These are phyloP conservation scores for Guadua angustifolia DNA, from an alignment of 176 grass and related monocot species.

Conservation along the genomic window DNA sequence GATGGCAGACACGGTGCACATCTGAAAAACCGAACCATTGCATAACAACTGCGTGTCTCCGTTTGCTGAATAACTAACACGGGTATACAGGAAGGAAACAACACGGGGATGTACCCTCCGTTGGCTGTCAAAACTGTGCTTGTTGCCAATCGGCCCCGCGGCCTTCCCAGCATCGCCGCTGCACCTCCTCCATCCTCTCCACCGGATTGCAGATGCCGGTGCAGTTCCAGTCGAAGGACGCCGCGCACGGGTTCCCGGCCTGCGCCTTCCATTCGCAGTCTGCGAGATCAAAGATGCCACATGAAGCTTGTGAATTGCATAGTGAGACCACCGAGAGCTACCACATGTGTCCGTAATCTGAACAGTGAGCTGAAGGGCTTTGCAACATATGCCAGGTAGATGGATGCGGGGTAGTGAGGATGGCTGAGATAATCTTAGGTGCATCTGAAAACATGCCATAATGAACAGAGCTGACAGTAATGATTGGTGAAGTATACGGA, in stretches of 20 bases:
- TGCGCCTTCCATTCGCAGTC: constrained; percentile 87
- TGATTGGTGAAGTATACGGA: constrained; percentile 8
- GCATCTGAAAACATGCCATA: constrained; percentile 25
- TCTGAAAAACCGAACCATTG: constrained; percentile 35
- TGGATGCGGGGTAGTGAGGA: neutral
- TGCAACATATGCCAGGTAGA: constrained; percentile 20
- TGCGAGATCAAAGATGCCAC: constrained; percentile 40
- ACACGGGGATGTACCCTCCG: neutral
- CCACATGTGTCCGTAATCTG: neutral
- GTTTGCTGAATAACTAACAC: constrained; percentile 20
- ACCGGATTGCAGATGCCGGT: constrained; percentile 75
- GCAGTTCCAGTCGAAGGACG: constrained; percentile 85
- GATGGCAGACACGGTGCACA: constrained; percentile 13
- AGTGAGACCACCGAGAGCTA: neutral
- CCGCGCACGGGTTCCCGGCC: constrained; percentile 69
- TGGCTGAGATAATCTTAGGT: neutral
- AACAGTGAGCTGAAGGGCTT: neutral
- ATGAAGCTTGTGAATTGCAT: neutral
- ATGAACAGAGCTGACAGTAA: neutral
- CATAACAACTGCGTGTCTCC: neutral
- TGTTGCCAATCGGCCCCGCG: constrained; percentile 48
- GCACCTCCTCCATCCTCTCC: constrained; percentile 78
- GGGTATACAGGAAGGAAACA: constrained; percentile 43
- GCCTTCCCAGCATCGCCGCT: constrained; percentile 61
- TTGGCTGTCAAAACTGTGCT: constrained; percentile 55